phyloP scores from a whole-genome alignment of 345 rosid species.

The Rhodamnia rubescens region DNA sequence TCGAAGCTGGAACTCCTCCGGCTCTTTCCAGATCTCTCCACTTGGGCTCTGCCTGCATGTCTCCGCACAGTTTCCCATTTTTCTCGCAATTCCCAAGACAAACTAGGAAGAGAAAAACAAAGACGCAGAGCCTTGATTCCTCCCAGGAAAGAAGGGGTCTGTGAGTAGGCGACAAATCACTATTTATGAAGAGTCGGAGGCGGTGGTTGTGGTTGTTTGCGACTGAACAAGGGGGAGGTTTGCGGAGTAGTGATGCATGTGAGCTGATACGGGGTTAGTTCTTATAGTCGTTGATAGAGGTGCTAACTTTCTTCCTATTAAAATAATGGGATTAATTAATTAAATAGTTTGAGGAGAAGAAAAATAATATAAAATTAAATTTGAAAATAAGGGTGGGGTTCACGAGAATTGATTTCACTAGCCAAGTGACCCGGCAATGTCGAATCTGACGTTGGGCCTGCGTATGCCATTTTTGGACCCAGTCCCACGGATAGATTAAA shows the following conservation, averaged over 20 bases:
- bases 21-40: background rate
- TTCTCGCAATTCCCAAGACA: background rate
- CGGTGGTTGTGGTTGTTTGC: background rate
- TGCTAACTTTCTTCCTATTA: background rate
- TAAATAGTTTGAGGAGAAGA: background rate
- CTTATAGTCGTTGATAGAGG: background rate
- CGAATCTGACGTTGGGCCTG: background rate
- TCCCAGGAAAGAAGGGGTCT: background rate
- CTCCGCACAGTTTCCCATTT: conserved; percentile 42
- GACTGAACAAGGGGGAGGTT: background rate
- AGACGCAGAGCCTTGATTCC: background rate
- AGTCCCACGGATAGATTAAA: background rate
- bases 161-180: background rate
- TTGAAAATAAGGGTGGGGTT: background rate
- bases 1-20: background rate
- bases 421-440: background rate
- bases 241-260: background rate
- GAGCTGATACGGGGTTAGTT: background rate
- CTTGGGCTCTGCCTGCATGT: background rate
- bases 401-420: background rate
- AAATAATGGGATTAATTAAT: background rate
- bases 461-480: background rate
- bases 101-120: background rate
- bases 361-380: background rate
- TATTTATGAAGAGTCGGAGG: background rate